A percentile compares a stretch with the other conserved stretches of the same genome.
phyloP scores from a whole-genome alignment of 2,329 filamentous ascomycete genomes.

The Westerdykella aurantiaca region DNA sequence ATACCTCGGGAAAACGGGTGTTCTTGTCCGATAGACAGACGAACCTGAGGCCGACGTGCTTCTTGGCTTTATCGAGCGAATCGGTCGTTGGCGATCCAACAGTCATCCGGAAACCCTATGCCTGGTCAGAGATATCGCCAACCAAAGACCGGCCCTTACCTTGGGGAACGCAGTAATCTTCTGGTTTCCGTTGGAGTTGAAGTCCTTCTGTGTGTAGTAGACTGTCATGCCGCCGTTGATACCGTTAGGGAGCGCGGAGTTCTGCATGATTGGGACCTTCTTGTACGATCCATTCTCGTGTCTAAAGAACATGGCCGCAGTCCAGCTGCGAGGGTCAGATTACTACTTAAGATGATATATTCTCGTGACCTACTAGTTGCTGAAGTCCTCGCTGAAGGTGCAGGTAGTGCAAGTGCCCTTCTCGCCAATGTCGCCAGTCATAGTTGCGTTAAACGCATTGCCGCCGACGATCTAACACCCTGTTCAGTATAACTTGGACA shows the following conservation, averaged over 20 bases:
- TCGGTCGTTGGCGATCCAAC: slow-evolving; percentile 29
- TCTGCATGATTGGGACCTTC: slow-evolving; percentile 24
- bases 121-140: background rate
- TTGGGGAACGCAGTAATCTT: slow-evolving; percentile 23
- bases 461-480: slow-evolving; percentile 14
- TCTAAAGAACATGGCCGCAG: slow-evolving; percentile 24
- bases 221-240: slow-evolving; percentile 30
- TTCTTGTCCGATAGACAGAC: slow-evolving; percentile 21
- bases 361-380: slow-evolving; percentile 10
- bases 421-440: slow-evolving; percentile 9
- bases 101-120: slow-evolving; percentile 28
- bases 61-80: slow-evolving; percentile 14
- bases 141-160: slow-evolving; percentile 4
- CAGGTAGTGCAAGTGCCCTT: slow-evolving; percentile 14
- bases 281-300: slow-evolving; percentile 26
- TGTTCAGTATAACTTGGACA: background rate
- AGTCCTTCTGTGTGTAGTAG: slow-evolving; percentile 31
- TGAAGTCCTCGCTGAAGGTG: slow-evolving; percentile 23
- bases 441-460: slow-evolving; percentile 13
- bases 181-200: slow-evolving; percentile 32
- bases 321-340: slow-evolving; percentile 2
- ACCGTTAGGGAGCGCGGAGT: slow-evolving; percentile 17
- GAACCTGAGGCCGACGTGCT: slow-evolving; percentile 19
- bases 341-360: background rate
- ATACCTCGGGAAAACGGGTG: slow-evolving; percentile 20